phyloP scores from a whole-genome alignment of 495 filamentous ascomycete genomes.

The Podospora bellae-mahoneyi region DNA sequence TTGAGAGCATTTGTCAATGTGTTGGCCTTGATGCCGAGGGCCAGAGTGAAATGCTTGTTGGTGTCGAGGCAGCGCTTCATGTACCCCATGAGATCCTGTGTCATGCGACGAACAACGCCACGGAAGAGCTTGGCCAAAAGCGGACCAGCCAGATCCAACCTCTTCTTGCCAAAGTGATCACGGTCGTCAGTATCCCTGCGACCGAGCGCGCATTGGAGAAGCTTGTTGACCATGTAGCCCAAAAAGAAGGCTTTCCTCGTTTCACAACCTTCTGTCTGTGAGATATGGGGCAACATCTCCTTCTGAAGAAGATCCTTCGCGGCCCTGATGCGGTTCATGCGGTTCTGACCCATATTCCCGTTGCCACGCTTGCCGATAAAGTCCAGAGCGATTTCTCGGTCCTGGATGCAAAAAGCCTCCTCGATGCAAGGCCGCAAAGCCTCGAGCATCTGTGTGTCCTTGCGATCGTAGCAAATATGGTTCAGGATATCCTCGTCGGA shows the following conservation, averaged over 20 bases:
- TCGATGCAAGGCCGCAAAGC: slow-evolving; percentile 95
- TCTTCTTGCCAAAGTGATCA: slow-evolving; percentile 99
- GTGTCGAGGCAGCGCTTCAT: slow-evolving; percentile 88
- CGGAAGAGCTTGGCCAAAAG: slow-evolving; percentile 92
- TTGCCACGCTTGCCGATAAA: slow-evolving; percentile 88
- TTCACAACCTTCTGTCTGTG: slow-evolving; percentile 92
- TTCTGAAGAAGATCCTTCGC: slow-evolving; percentile 94
- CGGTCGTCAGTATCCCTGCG: slow-evolving; percentile 91
- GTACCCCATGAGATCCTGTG: slow-evolving; percentile 82
- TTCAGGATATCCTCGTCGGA: slow-evolving; percentile 98
- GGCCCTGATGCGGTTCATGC: slow-evolving; percentile 84
- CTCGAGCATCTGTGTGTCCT: slow-evolving; percentile 94
- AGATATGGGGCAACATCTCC: slow-evolving; percentile 94
- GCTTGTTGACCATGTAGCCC: slow-evolving; percentile 95
- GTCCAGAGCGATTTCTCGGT: slow-evolving; percentile 91
- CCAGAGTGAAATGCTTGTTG: slow-evolving; percentile 81
- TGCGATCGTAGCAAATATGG: slow-evolving; percentile 92
- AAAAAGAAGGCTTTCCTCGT: slow-evolving; percentile 97
- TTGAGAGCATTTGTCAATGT: slow-evolving; percentile 91
- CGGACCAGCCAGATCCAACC: slow-evolving; percentile 91
- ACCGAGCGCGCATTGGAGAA: slow-evolving; percentile 87
- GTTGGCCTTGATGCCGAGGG: slow-evolving; percentile 82
- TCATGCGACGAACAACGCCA: slow-evolving; percentile 78
- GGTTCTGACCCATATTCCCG: slow-evolving; percentile 62
- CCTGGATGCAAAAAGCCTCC: slow-evolving; percentile 92